Evolutionary conservation across 2,329 filamentous ascomycete genomes (phyloP), one percentile per base, ranked within the genome.

Genomic region (Rhexocercosporidium sp.): DNA sequence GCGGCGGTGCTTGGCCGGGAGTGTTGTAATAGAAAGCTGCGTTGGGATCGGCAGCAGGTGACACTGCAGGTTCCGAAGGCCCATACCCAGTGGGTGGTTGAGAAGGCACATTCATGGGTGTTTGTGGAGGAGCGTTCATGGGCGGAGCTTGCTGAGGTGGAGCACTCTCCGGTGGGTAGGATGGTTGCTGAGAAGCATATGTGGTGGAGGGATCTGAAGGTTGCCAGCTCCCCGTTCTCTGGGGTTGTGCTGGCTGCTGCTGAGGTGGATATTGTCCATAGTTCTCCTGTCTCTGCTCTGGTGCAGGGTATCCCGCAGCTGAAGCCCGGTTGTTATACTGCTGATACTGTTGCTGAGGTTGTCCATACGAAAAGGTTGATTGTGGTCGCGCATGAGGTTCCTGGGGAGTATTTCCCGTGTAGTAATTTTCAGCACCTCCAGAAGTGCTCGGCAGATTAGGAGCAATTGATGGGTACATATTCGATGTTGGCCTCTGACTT

Each of bases 351-450:
- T 66, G 83, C 80, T 83, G 82, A 65, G 81, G 78, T 29, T 82
- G 73, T 62, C 81, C 82, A 44, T 82, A 81, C n/a, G 78, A 78
- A 69, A 89, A 90, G 44, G 81, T 79, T 20, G 83, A 81, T 62
- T 86, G 85, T 12, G 83, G 82, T 54, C 81, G 77, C 12, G 77
- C 79, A 70, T 86, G 85, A 5, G 82, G 75, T 83, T 78, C 82
- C 71, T 79, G 78, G 59, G 79, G 82, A 49, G 86, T 81, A 72
- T 90, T 91, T 41, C 88, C 88, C 16, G 88, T 92, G 78, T 97
- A 97, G 78, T 92, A 97, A 78, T 84, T 95, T 77, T 97, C 94
- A 11, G 89, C 88, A 0, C 85, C 86, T 12, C 84, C 83, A 29
- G 81, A 78, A 27, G 75, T 77, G 69, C 75, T 79, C 14, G 85